Percentiles rank a stretch among this genome's conserved stretches.
phyloP scores from a whole-genome alignment of 768 basidiomycete genomes.

The Pholiota molesta region DNA sequence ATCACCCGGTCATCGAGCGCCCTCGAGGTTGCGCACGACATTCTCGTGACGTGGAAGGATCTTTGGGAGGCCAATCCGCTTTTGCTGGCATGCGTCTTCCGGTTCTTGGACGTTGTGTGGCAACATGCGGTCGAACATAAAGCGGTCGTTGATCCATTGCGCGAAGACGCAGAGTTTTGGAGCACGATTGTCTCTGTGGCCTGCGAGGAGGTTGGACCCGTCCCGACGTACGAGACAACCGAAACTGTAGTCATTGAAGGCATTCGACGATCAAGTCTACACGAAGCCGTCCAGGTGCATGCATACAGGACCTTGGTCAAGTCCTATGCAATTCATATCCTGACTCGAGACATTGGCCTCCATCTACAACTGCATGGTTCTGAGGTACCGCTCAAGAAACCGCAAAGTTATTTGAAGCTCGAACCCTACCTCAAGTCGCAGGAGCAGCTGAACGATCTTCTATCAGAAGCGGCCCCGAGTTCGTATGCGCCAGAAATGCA shows the following conservation, averaged over 20 bases:
- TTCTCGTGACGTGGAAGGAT: slow-evolving; percentile 70
- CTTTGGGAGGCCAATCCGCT: slow-evolving; percentile 80
- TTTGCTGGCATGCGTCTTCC: slow-evolving; percentile 70
- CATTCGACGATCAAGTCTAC: slow-evolving; percentile 53
- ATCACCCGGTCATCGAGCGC: slow-evolving; percentile 51
- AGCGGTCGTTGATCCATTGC: slow-evolving; percentile 53
- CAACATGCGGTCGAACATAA: slow-evolving; percentile 79
- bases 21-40: slow-evolving; percentile 66
- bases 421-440: slow-evolving; percentile 59
- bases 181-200: slow-evolving; percentile 63
- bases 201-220: slow-evolving; percentile 71
- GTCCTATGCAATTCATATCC: slow-evolving; percentile 72
- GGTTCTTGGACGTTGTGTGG: slow-evolving; percentile 81
- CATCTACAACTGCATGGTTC: slow-evolving; percentile 46
- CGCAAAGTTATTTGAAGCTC: slow-evolving; percentile 61
- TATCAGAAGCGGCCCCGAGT: slow-evolving; percentile 70
- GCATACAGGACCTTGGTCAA: slow-evolving; percentile 74
- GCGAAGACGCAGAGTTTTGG: slow-evolving; percentile 70
- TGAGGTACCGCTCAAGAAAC: slow-evolving; percentile 45
- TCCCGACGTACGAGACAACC: slow-evolving; percentile 66
- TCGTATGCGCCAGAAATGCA: slow-evolving; percentile 77
- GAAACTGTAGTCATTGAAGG: slow-evolving; percentile 51
- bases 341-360: slow-evolving; percentile 75
- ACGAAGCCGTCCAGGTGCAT: slow-evolving; percentile 63
- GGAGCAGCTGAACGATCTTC: slow-evolving; percentile 65